Conservation (phyloP, 2,329 filamentous ascomycete genomes). For the Colletotrichum aenigma region DNA sequence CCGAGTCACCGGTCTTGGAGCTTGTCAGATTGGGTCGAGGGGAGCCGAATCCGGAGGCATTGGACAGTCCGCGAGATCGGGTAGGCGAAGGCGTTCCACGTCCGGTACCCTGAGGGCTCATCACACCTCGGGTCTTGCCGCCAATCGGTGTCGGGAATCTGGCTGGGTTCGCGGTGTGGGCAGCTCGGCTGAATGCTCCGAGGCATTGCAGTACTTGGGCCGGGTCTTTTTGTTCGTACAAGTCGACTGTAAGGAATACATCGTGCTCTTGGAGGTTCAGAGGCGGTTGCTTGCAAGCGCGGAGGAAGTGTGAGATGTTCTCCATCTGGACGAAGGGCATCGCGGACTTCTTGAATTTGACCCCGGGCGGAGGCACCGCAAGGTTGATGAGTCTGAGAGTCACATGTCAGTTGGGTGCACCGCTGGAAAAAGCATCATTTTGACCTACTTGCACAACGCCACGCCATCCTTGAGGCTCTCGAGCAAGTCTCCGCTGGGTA, state of each 20-base stretch:
- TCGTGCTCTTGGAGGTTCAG: slow-evolving; percentile 92
- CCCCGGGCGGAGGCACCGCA: slow-evolving; percentile 73
- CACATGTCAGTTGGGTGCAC: slow-evolving; percentile 24
- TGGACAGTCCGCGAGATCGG: slow-evolving; percentile 54
- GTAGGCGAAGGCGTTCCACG: slow-evolving; percentile 47
- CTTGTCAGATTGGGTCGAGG: slow-evolving; percentile 45
- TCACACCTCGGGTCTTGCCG: slow-evolving; percentile 59
- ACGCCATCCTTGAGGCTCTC: slow-evolving; percentile 90
- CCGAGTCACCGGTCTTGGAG: slow-evolving; percentile 57
- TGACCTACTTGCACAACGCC: slow-evolving; percentile 83
- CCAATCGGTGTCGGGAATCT: slow-evolving; percentile 80
- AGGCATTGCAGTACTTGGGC: slow-evolving; percentile 95
- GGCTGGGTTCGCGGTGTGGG: slow-evolving; percentile 74
- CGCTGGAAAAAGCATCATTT: not conserved
- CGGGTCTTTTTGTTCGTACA: slow-evolving; percentile 95
- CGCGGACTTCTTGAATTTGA: slow-evolving; percentile 87
- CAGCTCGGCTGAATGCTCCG: slow-evolving; percentile 87
- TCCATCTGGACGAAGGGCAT: slow-evolving; percentile 99
- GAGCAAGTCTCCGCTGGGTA: slow-evolving; percentile 78
- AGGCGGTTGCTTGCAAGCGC: slow-evolving; percentile 83
- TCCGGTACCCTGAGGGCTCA: slow-evolving; percentile 73
- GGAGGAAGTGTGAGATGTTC: slow-evolving; percentile 95
- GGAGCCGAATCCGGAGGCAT: slow-evolving; percentile 52
- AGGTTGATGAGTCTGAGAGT: slow-evolving; percentile 77
- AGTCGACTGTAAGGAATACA: slow-evolving; percentile 94